These are phyloP conservation scores for Lepiota venenata DNA, from an alignment of 768 basidiomycete genomes.

Conservation along the genomic window DNA sequence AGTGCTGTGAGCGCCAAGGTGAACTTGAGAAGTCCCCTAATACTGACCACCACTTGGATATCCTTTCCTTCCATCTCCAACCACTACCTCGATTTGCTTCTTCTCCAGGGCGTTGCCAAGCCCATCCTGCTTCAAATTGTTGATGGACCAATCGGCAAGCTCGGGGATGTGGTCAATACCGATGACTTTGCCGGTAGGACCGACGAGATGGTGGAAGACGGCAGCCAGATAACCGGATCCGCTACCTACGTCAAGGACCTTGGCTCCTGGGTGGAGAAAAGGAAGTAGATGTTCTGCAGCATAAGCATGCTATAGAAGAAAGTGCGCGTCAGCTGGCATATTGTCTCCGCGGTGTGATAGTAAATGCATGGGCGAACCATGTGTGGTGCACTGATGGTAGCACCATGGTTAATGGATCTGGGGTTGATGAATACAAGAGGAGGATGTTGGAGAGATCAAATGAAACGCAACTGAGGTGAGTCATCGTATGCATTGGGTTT, in stretches of 20 bases:
- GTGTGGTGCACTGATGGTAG: slow-evolving; percentile 96
- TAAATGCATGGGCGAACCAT: slow-evolving; percentile 56
- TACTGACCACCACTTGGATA: slow-evolving; percentile 27
- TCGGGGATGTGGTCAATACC: slow-evolving; percentile 91
- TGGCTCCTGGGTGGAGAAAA: slow-evolving; percentile 64
- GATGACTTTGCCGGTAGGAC: slow-evolving; percentile 58
- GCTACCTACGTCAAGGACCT: slow-evolving; percentile 86
- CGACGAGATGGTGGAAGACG: slow-evolving; percentile 74
- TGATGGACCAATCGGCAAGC: slow-evolving; percentile 65
- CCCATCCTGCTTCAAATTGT: slow-evolving; percentile 68
- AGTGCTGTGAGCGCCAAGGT: background rate
- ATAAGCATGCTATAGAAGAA: slow-evolving; percentile 67
- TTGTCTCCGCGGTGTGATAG: background rate
- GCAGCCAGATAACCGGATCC: slow-evolving; percentile 88
- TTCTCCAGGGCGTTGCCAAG: slow-evolving; percentile 49
- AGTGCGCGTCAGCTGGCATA: background rate
- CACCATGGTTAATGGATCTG: slow-evolving; percentile 76
- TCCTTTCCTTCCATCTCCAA: slow-evolving; percentile 82
- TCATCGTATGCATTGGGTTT: slow-evolving; percentile 65
- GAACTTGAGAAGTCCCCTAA: background rate
- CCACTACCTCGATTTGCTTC: slow-evolving; percentile 57
- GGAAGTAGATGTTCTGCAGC: slow-evolving; percentile 77
- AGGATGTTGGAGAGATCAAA: background rate
- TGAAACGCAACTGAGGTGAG: slow-evolving; percentile 59
- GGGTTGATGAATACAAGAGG: slow-evolving; percentile 2